Evolutionary conservation across 2,329 filamentous ascomycete species (phyloP).

Genomic region (Tolypocladium pustulatum): DNA sequence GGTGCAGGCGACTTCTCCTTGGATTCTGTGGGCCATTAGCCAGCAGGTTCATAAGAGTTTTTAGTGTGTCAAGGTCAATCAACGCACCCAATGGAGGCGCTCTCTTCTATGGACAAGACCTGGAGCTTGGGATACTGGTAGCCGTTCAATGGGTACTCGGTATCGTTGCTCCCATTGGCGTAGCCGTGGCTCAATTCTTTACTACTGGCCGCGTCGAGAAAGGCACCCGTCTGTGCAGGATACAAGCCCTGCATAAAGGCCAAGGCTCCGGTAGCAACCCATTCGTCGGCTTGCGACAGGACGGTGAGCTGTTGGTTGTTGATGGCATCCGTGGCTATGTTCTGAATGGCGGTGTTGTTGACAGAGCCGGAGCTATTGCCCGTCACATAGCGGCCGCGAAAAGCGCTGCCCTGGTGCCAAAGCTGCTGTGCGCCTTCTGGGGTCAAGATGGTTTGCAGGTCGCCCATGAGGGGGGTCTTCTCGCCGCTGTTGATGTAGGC

Average conservation of each 20-base stretch:
- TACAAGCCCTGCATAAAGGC: constrained; percentile 82
- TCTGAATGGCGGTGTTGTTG: constrained; percentile 25
- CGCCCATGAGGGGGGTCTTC: constrained; percentile 30
- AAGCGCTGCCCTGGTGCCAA: constrained; percentile 32
- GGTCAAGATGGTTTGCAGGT: constrained; percentile 28
- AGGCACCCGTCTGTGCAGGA: constrained; percentile 47
- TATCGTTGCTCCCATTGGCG: constrained; percentile 27
- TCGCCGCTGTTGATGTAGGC: constrained; percentile 43
- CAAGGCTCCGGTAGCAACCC: constrained; percentile 55
- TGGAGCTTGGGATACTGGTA: constrained; percentile 71
- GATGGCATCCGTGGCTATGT: constrained; percentile 31
- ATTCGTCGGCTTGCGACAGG: constrained; percentile 28
- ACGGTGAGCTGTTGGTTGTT: constrained; percentile 37
- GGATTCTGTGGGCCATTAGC: constrained; percentile 17
- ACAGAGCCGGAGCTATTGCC: constrained; percentile 8
- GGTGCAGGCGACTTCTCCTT: constrained; percentile 27
- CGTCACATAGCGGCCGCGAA: constrained; percentile 38
- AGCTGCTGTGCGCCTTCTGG: constrained; percentile 44
- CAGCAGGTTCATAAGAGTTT: neutral
- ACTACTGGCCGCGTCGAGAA: constrained; percentile 16
- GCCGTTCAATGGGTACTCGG: constrained; percentile 59
- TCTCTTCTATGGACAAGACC: constrained; percentile 35
- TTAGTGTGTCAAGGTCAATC: neutral
- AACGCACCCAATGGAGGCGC: constrained; percentile 34
- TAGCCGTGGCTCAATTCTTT: constrained; percentile 31